phyloP scores from a whole-genome alignment of 2,329 filamentous ascomycete genomes.

The Pseudovirgaria hyperparasitica region DNA sequence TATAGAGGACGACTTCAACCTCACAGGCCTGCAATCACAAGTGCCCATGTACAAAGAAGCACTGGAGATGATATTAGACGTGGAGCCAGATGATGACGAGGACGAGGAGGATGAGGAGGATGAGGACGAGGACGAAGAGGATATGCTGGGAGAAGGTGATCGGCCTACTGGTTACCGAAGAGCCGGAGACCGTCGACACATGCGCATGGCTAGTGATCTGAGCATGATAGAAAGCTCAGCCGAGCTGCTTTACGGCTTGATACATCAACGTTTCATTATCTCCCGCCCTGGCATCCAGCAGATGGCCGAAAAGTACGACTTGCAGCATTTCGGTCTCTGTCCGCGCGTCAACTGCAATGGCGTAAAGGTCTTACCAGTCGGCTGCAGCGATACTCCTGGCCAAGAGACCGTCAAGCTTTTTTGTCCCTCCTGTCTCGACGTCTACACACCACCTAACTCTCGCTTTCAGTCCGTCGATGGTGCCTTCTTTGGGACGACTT shows the following conservation, averaged over 20 bases:
- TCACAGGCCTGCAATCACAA: conserved; percentile 88
- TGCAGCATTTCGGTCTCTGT: conserved; percentile 90
- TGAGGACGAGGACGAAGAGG: conserved; percentile 47
- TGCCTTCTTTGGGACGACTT: conserved; percentile 95
- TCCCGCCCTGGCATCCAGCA: conserved; percentile 93
- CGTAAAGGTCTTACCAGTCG: conserved; percentile 82
- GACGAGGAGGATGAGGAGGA: conserved; percentile 66
- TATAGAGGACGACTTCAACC: conserved; percentile 98
- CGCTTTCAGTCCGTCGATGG: conserved; percentile 95
- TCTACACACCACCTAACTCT: conserved; percentile 95
- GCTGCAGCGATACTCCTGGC: conserved; percentile 85
- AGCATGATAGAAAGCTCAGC: conserved; percentile 94
- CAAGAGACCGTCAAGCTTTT: conserved; percentile 98
- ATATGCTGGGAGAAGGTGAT: conserved; percentile 31
- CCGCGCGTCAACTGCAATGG: conserved; percentile 89
- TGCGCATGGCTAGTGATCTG: conserved; percentile 80
- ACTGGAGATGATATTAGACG: conserved; percentile 96
- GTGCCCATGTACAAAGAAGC: conserved; percentile 99
- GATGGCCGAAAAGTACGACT: conserved; percentile 98
- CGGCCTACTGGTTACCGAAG: conserved; percentile 45
- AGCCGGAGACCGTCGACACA: conserved; percentile 50
- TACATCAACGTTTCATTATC: conserved; percentile 97
- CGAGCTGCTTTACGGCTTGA: conserved; percentile 95
- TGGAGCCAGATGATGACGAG: conserved; percentile 91
- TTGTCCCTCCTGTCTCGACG: conserved; percentile 90